These are phyloP conservation scores for Microthyrium microscopicum DNA, from an alignment of 2,329 filamentous ascomycete species.

Conservation along the genomic window DNA sequence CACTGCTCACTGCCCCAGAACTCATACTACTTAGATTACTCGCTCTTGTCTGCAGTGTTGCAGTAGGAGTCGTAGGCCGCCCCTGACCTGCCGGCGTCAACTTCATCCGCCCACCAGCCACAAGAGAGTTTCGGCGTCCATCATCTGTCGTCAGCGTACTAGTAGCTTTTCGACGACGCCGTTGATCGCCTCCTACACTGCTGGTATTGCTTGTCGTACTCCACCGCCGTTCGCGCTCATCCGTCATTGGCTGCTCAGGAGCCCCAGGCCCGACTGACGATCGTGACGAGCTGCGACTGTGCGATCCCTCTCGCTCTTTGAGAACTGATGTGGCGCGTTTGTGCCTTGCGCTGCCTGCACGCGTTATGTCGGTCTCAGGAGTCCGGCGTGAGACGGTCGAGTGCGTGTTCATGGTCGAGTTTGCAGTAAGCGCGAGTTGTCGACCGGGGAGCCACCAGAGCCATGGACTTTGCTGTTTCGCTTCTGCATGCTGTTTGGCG, in stretches of 20 bases:
- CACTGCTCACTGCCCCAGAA: too few relatives aligned
- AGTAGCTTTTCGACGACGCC: conserved; percentile 5
- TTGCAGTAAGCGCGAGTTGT: conserved; percentile 26
- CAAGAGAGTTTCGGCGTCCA: not conserved
- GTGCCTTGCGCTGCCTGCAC: conserved; percentile 5
- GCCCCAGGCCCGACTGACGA: too few relatives aligned
- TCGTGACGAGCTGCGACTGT: conserved; percentile 7
- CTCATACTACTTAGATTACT: conserved; percentile 17
- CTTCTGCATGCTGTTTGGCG: conserved; percentile 41
- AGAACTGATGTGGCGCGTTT: conserved; percentile 1
- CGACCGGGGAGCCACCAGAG: conserved; percentile 76
- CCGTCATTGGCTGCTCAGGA: too few relatives aligned
- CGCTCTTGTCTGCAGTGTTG: conserved; percentile 14
- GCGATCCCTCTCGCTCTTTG: conserved; percentile 6
- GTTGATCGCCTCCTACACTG: not conserved
- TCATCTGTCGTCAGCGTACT: not conserved
- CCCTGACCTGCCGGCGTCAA: conserved; percentile 11
- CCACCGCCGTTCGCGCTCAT: conserved; percentile 10
- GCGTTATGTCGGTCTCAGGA: conserved; percentile 4
- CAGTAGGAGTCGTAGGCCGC: conserved; percentile 15
- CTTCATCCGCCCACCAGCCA: not conserved
- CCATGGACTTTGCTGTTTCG: conserved; percentile 56
- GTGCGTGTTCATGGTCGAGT: conserved; percentile 12
- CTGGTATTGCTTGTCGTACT: conserved; percentile 6
- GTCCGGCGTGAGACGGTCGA: not conserved